These are phyloP conservation scores for Paxillus involutus DNA, from an alignment of 768 basidiomycete species.

Conservation along the genomic window DNA sequence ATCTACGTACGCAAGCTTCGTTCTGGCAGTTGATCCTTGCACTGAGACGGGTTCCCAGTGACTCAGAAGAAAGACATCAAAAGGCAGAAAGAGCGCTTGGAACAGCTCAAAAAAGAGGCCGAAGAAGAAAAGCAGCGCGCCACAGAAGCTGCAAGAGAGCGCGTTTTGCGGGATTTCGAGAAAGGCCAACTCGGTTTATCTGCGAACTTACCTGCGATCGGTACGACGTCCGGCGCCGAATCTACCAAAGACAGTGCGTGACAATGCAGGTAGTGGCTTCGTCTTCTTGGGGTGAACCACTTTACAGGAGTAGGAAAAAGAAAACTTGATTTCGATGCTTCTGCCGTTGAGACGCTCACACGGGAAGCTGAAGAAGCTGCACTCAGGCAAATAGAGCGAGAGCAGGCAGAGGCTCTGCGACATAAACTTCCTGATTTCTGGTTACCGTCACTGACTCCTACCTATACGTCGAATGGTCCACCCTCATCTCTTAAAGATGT, in stretches of 20 bases:
- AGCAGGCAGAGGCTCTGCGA: constrained; percentile 82
- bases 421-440: constrained; percentile 96
- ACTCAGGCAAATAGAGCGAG: constrained; percentile 74
- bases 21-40: constrained; percentile 2
- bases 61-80: constrained; percentile 92
- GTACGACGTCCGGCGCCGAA: constrained; percentile 39
- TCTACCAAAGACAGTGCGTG: constrained; percentile 36
- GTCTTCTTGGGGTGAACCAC: not conserved
- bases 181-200: constrained; percentile 77
- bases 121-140: constrained; percentile 75
- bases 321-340: constrained; percentile 81
- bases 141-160: constrained; percentile 75
- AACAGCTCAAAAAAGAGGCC: constrained; percentile 72
- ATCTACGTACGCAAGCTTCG: constrained; percentile 58
- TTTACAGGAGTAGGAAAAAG: constrained; percentile 67
- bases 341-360: constrained; percentile 67
- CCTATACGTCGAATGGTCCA: constrained; percentile 58
- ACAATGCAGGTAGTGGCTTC: not conserved
- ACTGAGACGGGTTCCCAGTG: constrained; percentile 45
- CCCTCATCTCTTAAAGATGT: constrained; percentile 73
- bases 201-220: constrained; percentile 30
- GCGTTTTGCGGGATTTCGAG: constrained; percentile 90
- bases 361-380: constrained; percentile 89
- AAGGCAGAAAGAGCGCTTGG: constrained; percentile 79
- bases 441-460: constrained; percentile 92